Evolutionary conservation across 768 basidiomycete genomes (phyloP), one percentile per base, ranked within the genome.

Genomic region (Boletellus ananas): DNA sequence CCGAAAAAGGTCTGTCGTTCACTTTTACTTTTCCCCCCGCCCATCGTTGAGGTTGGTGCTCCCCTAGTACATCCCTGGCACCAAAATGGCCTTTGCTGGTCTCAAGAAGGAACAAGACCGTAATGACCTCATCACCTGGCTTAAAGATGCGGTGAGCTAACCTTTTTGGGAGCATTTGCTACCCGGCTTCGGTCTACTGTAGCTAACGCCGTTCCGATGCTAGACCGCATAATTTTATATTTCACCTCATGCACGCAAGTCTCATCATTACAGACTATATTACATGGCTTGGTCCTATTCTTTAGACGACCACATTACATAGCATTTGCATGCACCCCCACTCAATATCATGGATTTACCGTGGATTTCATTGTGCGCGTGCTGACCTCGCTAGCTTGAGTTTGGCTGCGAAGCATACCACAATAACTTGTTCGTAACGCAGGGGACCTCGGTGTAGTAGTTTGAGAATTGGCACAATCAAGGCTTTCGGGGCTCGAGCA

Each of bases 61-160:
- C 23, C 39, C 8, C 39, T 51, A 90, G 88, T 94, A 93, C 75
- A 94, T 94, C 58, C 91, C 91, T 34, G 94, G 94, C 42, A 96
- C 94, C 44, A 96, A 95, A 78, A 97, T 97, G 94, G 94, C 94
- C 50, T 97, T 96, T 61, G 93, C 94, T 58, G 95, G 95, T 63
- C 74, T 98, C 69, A 98, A 97, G 86, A 98, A 97, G 83, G 91
- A 91, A 10, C 92, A 94, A 80, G 94, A 97, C 70, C 85, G 94
- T 74, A 89, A 84, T 68, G 94, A 98, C 74, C 84, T 98, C 63
- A 80, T 97, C 64, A 83, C 93, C 51, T 83, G 77, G 68, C 77
- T 94, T 62, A 89, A 89, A 77, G 80, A 84, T 45, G 65, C 80
- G 48, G 89, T 90, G 64, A 55, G 86, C 75, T 4, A 17, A 14